Percentiles rank a stretch among this genome's conserved stretches.
phyloP scores from a whole-genome alignment of 2,329 filamentous ascomycete genomes.

The Chaetomium strumarium region DNA sequence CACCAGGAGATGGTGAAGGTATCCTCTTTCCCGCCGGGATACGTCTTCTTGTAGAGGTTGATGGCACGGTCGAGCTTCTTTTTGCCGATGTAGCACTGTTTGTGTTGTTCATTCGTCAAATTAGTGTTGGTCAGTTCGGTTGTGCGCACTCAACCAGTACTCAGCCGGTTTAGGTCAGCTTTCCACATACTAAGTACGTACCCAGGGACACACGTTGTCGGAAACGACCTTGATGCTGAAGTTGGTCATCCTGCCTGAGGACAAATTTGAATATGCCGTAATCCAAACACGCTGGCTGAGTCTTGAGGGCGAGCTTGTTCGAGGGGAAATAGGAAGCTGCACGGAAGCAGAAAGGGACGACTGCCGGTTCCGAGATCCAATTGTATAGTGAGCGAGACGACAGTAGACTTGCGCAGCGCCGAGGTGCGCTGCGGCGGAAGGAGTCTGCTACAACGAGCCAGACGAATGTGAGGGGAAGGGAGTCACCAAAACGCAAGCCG shows the following conservation, averaged over 20 bases:
- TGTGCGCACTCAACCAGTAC: neutral
- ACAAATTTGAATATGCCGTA: too few species aligned
- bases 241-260: neutral
- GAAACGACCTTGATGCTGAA: constrained; percentile 3
- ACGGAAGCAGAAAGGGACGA: too few species aligned
- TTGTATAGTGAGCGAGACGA: too few species aligned
- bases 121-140: neutral
- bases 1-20: constrained; percentile 67
- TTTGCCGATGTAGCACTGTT: constrained; percentile 69
- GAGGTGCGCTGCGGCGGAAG: too few species aligned
- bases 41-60: constrained; percentile 52
- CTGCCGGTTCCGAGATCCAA: too few species aligned
- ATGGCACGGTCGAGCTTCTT: constrained; percentile 68
- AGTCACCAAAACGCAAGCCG: too few species aligned
- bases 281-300: too few species aligned
- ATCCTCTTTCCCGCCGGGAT: constrained; percentile 53
- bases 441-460: too few species aligned
- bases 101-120: neutral
- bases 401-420: too few species aligned
- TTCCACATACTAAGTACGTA: neutral
- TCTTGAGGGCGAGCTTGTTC: too few species aligned
- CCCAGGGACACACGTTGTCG: constrained; percentile 3
- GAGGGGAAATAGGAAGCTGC: too few species aligned
- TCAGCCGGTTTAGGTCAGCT: neutral
- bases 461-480: too few species aligned